Percentiles rank a stretch among this genome's conserved stretches.
phyloP scores from a whole-genome alignment of 352 stramenopile species.

The Globisporangium spiculum region DNA sequence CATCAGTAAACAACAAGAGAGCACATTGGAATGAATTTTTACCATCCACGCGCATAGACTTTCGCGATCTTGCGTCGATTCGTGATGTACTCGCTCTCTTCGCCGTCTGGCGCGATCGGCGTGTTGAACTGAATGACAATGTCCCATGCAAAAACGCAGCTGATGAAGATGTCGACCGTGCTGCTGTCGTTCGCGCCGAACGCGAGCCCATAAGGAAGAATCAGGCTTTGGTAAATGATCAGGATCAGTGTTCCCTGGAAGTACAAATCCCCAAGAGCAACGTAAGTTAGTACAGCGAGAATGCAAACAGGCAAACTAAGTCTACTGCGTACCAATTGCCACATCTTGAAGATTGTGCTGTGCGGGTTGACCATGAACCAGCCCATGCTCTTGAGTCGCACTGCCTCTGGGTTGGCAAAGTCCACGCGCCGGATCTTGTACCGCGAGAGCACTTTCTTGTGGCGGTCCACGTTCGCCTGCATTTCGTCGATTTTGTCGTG shows the following conservation, averaged over 20 bases:
- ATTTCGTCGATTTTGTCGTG: slow-evolving; percentile 32
- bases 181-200: slow-evolving; percentile 55
- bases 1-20: background rate
- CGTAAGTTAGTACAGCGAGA: background rate
- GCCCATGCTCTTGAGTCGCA: slow-evolving; percentile 36
- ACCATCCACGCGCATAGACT: slow-evolving; percentile 65
- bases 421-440: slow-evolving; percentile 76
- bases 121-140: slow-evolving; percentile 80
- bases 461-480: slow-evolving; percentile 55
- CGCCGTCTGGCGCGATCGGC: slow-evolving; percentile 34
- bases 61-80: slow-evolving; percentile 50
- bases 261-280: background rate
- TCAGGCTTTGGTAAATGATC: slow-evolving; percentile 80
- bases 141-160: slow-evolving; percentile 62
- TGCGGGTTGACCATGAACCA: slow-evolving; percentile 68
- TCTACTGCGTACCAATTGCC: slow-evolving; percentile 52
- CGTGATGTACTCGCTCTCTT: slow-evolving; percentile 62
- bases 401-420: slow-evolving; percentile 33
- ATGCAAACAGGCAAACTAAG: background rate
- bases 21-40: background rate
- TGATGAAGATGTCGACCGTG: slow-evolving; percentile 55
- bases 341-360: slow-evolving; percentile 65
- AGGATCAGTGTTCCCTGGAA: slow-evolving; percentile 56
- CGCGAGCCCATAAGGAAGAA: slow-evolving; percentile 60
- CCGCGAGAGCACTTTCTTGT: slow-evolving; percentile 67